Evolutionary conservation across 192 early-diverging fungal genomes (phyloP), one percentile per base, ranked within the genome.

Genomic region (Linnemannia hyalina): DNA sequence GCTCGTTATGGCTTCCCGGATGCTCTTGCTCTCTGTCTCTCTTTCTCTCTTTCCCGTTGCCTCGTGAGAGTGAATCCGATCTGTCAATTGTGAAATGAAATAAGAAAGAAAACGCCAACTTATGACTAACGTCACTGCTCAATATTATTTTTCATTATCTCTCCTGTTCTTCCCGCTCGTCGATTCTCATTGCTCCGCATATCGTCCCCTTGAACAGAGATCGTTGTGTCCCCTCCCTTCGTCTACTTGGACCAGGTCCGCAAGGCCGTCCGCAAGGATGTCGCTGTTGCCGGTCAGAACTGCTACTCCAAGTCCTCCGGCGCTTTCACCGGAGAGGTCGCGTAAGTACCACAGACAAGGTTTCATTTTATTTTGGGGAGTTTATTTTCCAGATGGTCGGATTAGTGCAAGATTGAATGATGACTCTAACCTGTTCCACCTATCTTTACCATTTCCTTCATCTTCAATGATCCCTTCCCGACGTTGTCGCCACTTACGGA

Each of bases 301-400:
- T 91, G 94, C 89, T 98, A 95, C 92, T 82, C 89, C 80, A 94
- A 96, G 88, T 65, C 92, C 72, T 95, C 92, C 86, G 99, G 99
- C 75, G 99, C 99, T 69, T 99, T 90, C 93, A 99, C 99, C 70
- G 99, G 99, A 74, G 99, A 99, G 90, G 95, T 97, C 92, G 95
- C 92, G 93, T 93, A 88, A 76, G 81, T 88, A 49, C 13, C 18
- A 69, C 11, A 65, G 4, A 32, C 26, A 35, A 65, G n/a, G n/a
- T 26, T n/a, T 55, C 22, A n/a, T 35, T n/a, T 26, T 80, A 16
- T 18, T 52, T 80, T 10, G 40, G 15, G 29, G 26, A 2, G 26
- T 3, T 65, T 65, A 29, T 65, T 29, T 65, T 65, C 29, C 60
- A 65, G 11, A 65, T 65, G 60, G 29, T 65, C 29, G 29, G 60